Percentiles rank a stretch among this genome's conserved stretches.
phyloP scores from a whole-genome alignment of 257 asterid genomes.

The Cruciata laevipes region DNA sequence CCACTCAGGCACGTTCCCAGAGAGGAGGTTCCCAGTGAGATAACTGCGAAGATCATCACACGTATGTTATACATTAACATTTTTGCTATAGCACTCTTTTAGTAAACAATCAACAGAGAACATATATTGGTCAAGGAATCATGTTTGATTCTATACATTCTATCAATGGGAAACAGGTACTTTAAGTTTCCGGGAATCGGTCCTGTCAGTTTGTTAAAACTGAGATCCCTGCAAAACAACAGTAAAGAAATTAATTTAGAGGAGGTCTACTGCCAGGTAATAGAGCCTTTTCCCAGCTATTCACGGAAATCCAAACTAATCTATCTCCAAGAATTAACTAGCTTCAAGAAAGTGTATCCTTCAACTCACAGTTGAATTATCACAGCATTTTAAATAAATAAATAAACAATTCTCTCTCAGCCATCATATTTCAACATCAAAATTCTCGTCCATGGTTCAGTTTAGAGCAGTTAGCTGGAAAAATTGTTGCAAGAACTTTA shows the following conservation, averaged over 20 bases:
- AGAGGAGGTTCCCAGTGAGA: conserved; percentile 14
- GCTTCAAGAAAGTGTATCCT: too few relatives aligned
- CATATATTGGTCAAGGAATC: neutral
- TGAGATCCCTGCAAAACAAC: conserved; percentile 49
- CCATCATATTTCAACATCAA: too few relatives aligned
- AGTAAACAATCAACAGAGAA: neutral
- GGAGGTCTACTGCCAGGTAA: neutral
- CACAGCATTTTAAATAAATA: too few relatives aligned
- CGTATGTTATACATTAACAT: neutral
- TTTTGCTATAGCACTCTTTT: neutral
- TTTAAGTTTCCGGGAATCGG: conserved; percentile 34
- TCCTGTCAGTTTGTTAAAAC: conserved; percentile 67
- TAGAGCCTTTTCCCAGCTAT: too few relatives aligned
- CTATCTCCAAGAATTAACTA: too few relatives aligned
- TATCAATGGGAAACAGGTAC: conserved; percentile 18
- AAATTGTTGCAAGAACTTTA: neutral
- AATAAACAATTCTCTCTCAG: too few relatives aligned
- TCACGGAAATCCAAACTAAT: too few relatives aligned
- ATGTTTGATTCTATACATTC: conserved; percentile 35
- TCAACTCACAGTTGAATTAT: too few relatives aligned
- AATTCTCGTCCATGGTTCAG: too few relatives aligned
- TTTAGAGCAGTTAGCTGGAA: neutral
- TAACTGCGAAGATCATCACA: neutral
- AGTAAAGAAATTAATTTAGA: neutral
- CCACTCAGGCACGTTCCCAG: conserved; percentile 13